Evolutionary conservation across 2,329 filamentous ascomycete genomes (phyloP).

Genomic region (Microsporum canis): DNA sequence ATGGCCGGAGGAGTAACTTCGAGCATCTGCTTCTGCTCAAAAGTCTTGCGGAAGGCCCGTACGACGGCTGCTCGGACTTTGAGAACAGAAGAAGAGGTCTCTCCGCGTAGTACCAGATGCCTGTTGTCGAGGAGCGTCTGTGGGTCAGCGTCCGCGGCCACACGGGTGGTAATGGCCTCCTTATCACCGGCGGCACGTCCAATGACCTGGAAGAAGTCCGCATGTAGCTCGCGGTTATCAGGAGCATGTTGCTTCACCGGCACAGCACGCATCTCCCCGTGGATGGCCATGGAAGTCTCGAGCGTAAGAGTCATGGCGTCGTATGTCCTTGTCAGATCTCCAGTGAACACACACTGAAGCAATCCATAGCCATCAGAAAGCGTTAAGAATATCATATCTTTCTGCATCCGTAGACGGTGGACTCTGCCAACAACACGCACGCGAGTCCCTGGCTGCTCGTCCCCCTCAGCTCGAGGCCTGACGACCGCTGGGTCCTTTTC

Average conservation of each 20-base stretch:
- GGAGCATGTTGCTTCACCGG: constrained; percentile 68
- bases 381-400: constrained; percentile 77
- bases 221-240: constrained; percentile 75
- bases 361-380: constrained; percentile 72
- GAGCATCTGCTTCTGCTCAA: constrained; percentile 62
- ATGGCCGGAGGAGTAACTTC: constrained; percentile 84
- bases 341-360: constrained; percentile 73
- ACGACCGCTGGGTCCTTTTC: constrained; percentile 52
- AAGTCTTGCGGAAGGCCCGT: constrained; percentile 66
- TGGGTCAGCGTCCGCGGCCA: constrained; percentile 55
- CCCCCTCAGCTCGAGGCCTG: constrained; percentile 44
- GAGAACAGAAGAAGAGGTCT: constrained; percentile 74
- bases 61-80: constrained; percentile 74
- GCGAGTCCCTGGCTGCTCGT: constrained; percentile 54
- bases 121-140: constrained; percentile 69
- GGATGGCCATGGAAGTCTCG: constrained; percentile 76
- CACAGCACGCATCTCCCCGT: constrained; percentile 72
- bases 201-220: constrained; percentile 75
- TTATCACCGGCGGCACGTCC: constrained; percentile 73
- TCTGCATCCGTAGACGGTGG: constrained; percentile 69
- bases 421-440: constrained; percentile 75
- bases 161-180: constrained; percentile 80
- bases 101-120: constrained; percentile 74
- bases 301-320: constrained; percentile 75
- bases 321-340: constrained; percentile 80